A percentile compares a stretch with the other conserved stretches of the same genome.
phyloP scores from a whole-genome alignment of 148 eudicot genomes.

The Nyssa sinensis region DNA sequence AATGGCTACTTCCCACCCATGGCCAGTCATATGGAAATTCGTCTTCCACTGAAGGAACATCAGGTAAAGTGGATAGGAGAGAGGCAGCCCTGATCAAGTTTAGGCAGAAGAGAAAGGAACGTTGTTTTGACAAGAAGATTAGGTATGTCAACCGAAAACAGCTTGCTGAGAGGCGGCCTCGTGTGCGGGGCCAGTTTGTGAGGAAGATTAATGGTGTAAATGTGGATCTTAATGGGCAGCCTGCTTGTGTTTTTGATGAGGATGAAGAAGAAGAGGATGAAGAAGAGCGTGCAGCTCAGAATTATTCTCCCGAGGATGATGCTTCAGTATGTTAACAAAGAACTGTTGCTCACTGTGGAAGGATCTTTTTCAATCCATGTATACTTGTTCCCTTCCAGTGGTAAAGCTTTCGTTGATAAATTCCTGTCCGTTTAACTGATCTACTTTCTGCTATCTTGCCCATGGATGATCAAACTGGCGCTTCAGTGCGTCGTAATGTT shows the following conservation, averaged over 20 bases:
- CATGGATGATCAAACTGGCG: background rate
- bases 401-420: background rate
- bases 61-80: conserved; percentile 71
- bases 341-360: background rate
- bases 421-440: background rate
- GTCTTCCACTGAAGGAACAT: conserved; percentile 40
- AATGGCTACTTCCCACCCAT: conserved; percentile 48
- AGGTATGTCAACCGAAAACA: conserved; percentile 84
- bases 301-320: conserved; percentile 57
- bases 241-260: conserved; percentile 57
- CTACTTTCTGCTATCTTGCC: conserved; percentile 5
- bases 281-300: conserved; percentile 36
- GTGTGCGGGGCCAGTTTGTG: conserved; percentile 93
- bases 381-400: background rate
- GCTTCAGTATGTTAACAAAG: conserved; percentile 26
- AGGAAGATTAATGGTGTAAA: conserved; percentile 75
- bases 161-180: conserved; percentile 90
- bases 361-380: background rate
- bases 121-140: conserved; percentile 93
- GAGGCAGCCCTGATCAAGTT: conserved; percentile 91
- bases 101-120: conserved; percentile 91
- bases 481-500: background rate
- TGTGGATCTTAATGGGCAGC: conserved; percentile 90
- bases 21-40: conserved; percentile 58
- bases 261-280: conserved; percentile 71